These are phyloP conservation scores for Alternaria sp. DNA, from an alignment of 2,329 filamentous ascomycete species.

Conservation along the genomic window DNA sequence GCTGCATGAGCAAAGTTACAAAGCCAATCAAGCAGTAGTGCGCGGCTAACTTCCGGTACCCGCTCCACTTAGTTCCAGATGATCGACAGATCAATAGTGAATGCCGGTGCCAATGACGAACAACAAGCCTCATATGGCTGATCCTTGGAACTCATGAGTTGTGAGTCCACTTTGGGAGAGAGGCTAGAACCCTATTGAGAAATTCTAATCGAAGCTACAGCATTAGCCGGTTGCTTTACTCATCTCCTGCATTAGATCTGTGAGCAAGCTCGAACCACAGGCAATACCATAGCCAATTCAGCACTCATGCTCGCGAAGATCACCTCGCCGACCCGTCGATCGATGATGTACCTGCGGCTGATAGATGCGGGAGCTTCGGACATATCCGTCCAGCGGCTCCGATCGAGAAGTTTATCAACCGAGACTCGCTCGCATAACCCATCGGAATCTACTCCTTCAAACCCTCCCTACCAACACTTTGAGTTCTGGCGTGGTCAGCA, in stretches of 20 bases:
- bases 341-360: constrained; percentile 14
- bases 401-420: constrained; percentile 1
- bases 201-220: constrained; percentile 3
- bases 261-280: constrained; percentile 6
- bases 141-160: constrained; percentile 3
- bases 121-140: constrained; percentile 10
- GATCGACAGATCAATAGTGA: constrained; percentile 23
- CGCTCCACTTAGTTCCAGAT: constrained; percentile 11
- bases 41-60: background rate
- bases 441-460: background rate
- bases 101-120: constrained; percentile 20
- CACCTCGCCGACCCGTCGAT: constrained; percentile 15
- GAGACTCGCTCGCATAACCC: background rate
- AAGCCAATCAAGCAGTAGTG: constrained; percentile 1
- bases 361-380: background rate
- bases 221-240: background rate
- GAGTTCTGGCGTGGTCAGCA: constrained; percentile 19
- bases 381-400: background rate
- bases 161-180: constrained; percentile 9
- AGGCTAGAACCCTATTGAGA: constrained; percentile 2
- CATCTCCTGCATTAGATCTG: constrained; percentile 7
- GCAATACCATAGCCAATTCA: background rate
- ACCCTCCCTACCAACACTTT: background rate
- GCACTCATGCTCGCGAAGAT: background rate
- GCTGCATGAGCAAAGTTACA: constrained; percentile 4